These are phyloP conservation scores for Pyrenopolyporus hunteri DNA, from an alignment of 495 filamentous ascomycete species.

Conservation along the genomic window DNA sequence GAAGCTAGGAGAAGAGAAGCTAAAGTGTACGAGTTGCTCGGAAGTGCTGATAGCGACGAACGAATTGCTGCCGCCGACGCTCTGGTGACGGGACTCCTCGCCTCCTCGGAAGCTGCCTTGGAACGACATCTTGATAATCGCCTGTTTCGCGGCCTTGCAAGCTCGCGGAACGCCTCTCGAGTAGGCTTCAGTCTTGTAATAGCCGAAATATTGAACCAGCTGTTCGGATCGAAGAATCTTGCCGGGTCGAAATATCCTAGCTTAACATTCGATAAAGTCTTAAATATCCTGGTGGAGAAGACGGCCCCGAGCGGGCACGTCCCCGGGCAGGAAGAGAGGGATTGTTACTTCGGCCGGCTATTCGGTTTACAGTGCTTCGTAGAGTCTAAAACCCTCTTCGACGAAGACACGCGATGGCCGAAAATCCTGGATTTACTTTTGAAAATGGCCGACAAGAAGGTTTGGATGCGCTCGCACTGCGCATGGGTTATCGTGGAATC, in stretches of 20 bases:
- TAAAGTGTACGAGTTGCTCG: slow-evolving; percentile 57
- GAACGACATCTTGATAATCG: slow-evolving; percentile 63
- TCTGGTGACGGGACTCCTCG: slow-evolving; percentile 54
- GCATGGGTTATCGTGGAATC: slow-evolving; percentile 71
- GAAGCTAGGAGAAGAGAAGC: slow-evolving; percentile 56
- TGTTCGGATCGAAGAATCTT: slow-evolving; percentile 57
- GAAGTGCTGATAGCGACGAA: slow-evolving; percentile 56
- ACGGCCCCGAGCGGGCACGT: slow-evolving; percentile 68
- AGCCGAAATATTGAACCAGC: slow-evolving; percentile 75
- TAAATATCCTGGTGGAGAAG: slow-evolving; percentile 71
- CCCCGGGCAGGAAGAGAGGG: slow-evolving; percentile 80
- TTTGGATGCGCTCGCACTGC: slow-evolving; percentile 88
- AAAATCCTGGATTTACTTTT: slow-evolving; percentile 64
- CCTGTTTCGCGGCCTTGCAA: slow-evolving; percentile 86
- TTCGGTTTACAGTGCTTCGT: slow-evolving; percentile 88
- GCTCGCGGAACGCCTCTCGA: slow-evolving; percentile 85
- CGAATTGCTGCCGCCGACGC: slow-evolving; percentile 57
- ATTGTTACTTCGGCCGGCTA: slow-evolving; percentile 81
- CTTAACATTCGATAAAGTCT: slow-evolving; percentile 60
- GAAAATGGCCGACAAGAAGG: slow-evolving; percentile 67
- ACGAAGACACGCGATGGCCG: slow-evolving; percentile 64
- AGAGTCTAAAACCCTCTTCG: slow-evolving; percentile 73
- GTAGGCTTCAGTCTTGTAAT: slow-evolving; percentile 91
- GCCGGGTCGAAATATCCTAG: slow-evolving; percentile 51
- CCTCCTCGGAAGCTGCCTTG: slow-evolving; percentile 51